Conservation (phyloP, 108 stramenopile species). For the Parietichytrium sp. region DNA sequence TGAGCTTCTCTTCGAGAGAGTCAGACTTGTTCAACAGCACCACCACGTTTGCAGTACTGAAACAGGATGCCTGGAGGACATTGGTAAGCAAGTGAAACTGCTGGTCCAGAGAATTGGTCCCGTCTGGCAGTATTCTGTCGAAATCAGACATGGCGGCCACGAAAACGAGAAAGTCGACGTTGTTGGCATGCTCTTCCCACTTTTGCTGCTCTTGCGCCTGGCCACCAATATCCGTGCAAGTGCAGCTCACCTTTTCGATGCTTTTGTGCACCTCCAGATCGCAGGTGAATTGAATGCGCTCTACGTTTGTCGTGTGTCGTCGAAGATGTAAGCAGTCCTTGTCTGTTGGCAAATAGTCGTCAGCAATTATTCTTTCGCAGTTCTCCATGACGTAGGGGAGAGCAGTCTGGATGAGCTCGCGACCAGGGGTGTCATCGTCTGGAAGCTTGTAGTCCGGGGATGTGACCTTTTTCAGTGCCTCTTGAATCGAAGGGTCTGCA, state of each 20-base stretch:
- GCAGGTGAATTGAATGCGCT: neutral
- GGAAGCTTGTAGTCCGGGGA: neutral
- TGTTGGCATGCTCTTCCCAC: neutral
- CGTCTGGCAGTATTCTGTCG: neutral
- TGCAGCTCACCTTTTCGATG: neutral
- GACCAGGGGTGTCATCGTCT: neutral
- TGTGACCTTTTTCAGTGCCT: neutral
- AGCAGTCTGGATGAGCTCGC: neutral
- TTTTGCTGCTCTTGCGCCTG: conserved; percentile 34
- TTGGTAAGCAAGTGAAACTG: neutral
- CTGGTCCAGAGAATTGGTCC: neutral
- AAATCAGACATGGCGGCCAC: conserved; percentile 19
- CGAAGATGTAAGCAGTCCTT: conserved; percentile 7
- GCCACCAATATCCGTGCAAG: conserved; percentile 28
- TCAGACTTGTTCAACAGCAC: conserved; percentile 9
- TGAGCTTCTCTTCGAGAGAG: neutral
- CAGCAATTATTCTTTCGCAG: neutral
- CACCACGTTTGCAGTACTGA: neutral
- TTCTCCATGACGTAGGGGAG: neutral
- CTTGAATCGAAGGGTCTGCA: neutral
- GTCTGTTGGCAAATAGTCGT: neutral
- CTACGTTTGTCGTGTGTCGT: conserved; percentile 14
- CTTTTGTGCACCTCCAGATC: neutral
- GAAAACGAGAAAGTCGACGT: neutral
- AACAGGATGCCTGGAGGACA: neutral